Base-by-base conservation (phyloP, 805 yeast species). In the Priceomyces haplophilus region DNA sequence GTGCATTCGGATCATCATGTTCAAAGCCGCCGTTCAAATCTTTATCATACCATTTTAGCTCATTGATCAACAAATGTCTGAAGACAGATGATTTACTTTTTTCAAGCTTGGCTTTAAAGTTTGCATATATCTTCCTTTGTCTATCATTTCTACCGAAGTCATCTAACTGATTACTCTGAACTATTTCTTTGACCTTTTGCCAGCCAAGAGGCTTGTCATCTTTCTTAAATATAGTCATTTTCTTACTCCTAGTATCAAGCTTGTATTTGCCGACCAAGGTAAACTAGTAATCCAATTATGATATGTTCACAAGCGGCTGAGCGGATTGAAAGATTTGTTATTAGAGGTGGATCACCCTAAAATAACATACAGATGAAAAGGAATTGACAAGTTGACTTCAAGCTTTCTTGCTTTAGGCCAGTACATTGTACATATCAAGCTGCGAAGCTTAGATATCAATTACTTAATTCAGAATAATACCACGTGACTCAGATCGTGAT, bases 41-140 rank as follows among this genome's bases (percentile, higher is more conserved):
- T 3, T 49, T 44, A 15, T 62, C 57, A 8, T 65, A 56, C 90
- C 90, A 83, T 3, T 62, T 41, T 37, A 83, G 64, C 49, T 78
- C 73, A 30, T 65, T 56, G 7, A 63, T 57, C 34, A 83, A 53
- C 19, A 84, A 59, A 50, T 72, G 74, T 34, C 78, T 72, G 42
- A 73, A 73, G 17, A 82, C 67, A 11, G 75, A 64, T 2, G 70
- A 54, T 8, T 67, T 58, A 4, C 61, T 41, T 0, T 49, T 47
- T 20, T 54, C 52, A 16, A 83, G 59, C 8, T 54, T 42, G 8
- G 54, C 51, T 51, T 80, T 81, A 55, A 77, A 80, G 6, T 50
- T 53, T 8, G 61, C 55, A 51, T 84, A 83, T 40, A 55, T 54
- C 3, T 62, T 59, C n/a, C 78, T 65, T 25, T 64, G 69, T 19